These are phyloP conservation scores for Dalbergia cultrata DNA, from an alignment of 306 rosid genomes.

Conservation along the genomic window DNA sequence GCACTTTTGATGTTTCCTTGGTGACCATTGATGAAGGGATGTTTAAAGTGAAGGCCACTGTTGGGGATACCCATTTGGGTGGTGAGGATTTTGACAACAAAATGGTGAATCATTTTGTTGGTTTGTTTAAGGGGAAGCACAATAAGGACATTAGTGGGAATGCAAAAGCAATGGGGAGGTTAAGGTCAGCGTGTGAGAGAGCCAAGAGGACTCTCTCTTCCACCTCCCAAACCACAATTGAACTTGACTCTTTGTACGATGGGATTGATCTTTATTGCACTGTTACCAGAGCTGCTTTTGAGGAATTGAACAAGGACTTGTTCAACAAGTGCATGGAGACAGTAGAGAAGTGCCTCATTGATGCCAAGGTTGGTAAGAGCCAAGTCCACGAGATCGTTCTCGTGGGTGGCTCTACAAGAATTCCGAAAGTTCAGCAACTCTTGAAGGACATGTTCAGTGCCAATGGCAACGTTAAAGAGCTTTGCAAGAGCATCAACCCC, in stretches of 20 bases:
- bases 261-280: constrained; percentile 43
- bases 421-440: constrained; percentile 54
- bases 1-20: constrained; percentile 57
- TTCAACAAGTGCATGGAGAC: constrained; percentile 52
- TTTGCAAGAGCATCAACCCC: constrained; percentile 60
- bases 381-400: constrained; percentile 57
- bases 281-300: constrained; percentile 52
- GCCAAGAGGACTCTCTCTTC: constrained; percentile 58
- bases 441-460: constrained; percentile 50
- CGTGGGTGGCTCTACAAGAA: constrained; percentile 58
- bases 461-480: constrained; percentile 45
- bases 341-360: constrained; percentile 48
- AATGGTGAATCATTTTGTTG: constrained; percentile 42
- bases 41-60: constrained; percentile 53
- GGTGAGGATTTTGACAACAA: constrained; percentile 55
- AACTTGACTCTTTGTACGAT: constrained; percentile 50
- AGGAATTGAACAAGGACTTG: constrained; percentile 54
- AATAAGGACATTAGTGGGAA: constrained; percentile 41
- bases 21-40: constrained; percentile 55
- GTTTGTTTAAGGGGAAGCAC: constrained; percentile 41
- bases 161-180: constrained; percentile 45
- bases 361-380: constrained; percentile 42
- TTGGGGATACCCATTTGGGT: constrained; percentile 54
- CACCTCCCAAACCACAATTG: constrained; percentile 40
- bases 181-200: constrained; percentile 53